Conservation (phyloP, 495 filamentous ascomycete species). For the Platismatia glauca region DNA sequence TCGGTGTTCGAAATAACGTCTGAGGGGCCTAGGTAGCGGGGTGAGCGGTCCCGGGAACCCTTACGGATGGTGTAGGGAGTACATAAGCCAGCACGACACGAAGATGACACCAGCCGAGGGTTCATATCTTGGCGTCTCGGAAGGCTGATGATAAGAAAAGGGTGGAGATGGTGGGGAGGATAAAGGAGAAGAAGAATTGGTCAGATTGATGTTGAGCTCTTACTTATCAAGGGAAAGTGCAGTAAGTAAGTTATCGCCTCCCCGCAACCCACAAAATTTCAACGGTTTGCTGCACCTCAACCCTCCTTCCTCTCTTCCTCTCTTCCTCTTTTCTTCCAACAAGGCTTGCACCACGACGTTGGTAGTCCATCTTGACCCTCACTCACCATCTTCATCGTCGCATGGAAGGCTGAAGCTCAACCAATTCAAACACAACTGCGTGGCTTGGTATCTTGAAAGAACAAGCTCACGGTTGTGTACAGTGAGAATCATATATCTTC, state of each 20-base stretch:
- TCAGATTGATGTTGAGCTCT: not conserved
- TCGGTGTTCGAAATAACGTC: too few relatives aligned
- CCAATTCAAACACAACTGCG: constrained; percentile 7
- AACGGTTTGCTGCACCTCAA: too few relatives aligned
- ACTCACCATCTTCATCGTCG: not conserved
- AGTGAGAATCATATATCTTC: constrained; percentile 42
- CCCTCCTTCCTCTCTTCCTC: not conserved
- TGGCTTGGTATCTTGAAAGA: constrained; percentile 17
- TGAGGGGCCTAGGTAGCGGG: too few relatives aligned
- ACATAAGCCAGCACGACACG: too few relatives aligned
- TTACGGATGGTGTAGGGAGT: too few relatives aligned
- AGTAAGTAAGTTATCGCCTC: not conserved
- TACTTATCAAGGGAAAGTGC: not conserved
- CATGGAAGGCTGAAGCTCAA: not conserved
- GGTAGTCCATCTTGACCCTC: not conserved
- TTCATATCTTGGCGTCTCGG: not conserved
- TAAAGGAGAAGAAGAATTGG: not conserved
- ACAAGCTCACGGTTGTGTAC: constrained; percentile 25
- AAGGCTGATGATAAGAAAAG: not conserved
- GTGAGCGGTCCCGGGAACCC: too few relatives aligned
- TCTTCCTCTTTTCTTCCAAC: not conserved
- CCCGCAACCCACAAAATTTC: not conserved
- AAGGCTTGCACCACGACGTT: too few relatives aligned
- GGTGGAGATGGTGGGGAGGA: not conserved
- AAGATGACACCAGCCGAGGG: too few relatives aligned